Conservation (phyloP, 1,139 yeast species). For the Candida sanyaensis region DNA sequence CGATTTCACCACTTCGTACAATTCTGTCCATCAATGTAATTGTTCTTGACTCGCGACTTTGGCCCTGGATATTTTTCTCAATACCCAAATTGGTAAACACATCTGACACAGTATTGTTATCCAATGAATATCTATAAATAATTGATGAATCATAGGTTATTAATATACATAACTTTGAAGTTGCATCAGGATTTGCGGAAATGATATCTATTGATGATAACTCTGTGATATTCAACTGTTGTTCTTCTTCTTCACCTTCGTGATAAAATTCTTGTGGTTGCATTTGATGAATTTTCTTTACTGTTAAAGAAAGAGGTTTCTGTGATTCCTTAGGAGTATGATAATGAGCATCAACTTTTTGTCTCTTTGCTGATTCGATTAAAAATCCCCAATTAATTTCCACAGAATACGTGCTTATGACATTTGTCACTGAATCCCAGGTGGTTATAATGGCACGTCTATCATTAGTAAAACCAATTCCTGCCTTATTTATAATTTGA, state of each 20-base stretch:
- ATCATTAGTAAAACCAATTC: slow-evolving; percentile 60
- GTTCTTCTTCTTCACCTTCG: slow-evolving; percentile 20
- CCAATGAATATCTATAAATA: slow-evolving; percentile 39
- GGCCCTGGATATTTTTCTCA: slow-evolving; percentile 22
- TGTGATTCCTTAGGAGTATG: slow-evolving; percentile 48
- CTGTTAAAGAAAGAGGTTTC: slow-evolving; percentile 25
- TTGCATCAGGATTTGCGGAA: slow-evolving; percentile 42
- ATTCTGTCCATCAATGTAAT: slow-evolving; percentile 27
- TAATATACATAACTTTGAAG: slow-evolving; percentile 38
- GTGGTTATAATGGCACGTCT: slow-evolving; percentile 51
- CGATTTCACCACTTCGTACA: slow-evolving; percentile 22
- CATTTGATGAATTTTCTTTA: slow-evolving; percentile 31
- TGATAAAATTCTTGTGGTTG: slow-evolving; percentile 20
- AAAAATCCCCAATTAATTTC: slow-evolving; percentile 65
- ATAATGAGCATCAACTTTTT: slow-evolving; percentile 52
- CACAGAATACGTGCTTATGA: slow-evolving; percentile 50
- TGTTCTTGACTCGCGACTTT: slow-evolving; percentile 12
- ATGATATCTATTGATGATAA: slow-evolving; percentile 38
- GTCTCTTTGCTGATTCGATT: slow-evolving; percentile 47
- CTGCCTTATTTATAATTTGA: slow-evolving; percentile 43
- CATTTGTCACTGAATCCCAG: slow-evolving; percentile 40
- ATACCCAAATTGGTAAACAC: slow-evolving; percentile 36
- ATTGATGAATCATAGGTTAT: slow-evolving; percentile 28
- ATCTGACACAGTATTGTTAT: slow-evolving; percentile 22
- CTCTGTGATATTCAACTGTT: slow-evolving; percentile 13